phyloP scores from a whole-genome alignment of 441 rosid genomes.

The Dalechampia spathulata region DNA sequence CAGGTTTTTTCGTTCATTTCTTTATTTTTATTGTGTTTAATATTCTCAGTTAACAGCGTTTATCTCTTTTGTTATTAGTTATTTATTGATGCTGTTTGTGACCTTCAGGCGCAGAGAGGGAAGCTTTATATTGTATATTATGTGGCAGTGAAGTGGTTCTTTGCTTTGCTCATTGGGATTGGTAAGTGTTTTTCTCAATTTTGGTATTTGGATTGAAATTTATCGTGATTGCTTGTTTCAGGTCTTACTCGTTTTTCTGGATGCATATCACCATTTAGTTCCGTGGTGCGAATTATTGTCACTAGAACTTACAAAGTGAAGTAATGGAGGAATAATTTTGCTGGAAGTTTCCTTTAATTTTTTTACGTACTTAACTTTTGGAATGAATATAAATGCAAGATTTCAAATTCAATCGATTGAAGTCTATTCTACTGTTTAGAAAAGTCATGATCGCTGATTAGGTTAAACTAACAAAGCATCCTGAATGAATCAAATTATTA shows the following conservation, averaged over 20 bases:
- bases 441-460: too few relatives aligned
- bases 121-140: constrained; percentile 64
- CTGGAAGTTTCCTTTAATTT: too few relatives aligned
- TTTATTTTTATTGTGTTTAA: neutral
- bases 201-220: neutral
- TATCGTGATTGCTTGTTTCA: neutral
- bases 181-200: constrained; percentile 34
- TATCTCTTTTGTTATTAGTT: neutral
- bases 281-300: too few relatives aligned
- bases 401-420: too few relatives aligned
- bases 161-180: constrained; percentile 90
- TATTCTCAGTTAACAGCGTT: neutral
- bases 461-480: too few relatives aligned
- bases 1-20: constrained; percentile 34
- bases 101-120: constrained; percentile 75
- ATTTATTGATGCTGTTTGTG: constrained; percentile 5
- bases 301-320: too few relatives aligned
- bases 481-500: too few relatives aligned
- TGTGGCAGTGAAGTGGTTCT: constrained; percentile 90
- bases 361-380: too few relatives aligned
- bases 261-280: too few relatives aligned
- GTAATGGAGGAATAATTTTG: too few relatives aligned
- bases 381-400: too few relatives aligned
- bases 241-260: neutral
- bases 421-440: too few relatives aligned